Evolutionary conservation across 805 yeast genomes (phyloP).

Genomic region (Metschnikowia arizonensis): DNA sequence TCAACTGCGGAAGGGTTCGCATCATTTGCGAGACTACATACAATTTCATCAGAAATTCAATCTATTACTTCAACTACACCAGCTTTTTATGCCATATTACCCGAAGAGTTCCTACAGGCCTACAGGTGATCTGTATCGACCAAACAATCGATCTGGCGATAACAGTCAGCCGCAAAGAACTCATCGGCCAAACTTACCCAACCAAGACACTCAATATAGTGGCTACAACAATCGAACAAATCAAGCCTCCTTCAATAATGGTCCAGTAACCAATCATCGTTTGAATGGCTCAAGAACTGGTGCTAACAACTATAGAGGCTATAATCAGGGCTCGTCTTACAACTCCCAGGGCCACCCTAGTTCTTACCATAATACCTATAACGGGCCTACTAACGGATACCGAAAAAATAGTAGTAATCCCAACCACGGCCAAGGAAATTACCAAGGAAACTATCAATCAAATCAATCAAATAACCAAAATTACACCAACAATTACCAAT

Average conservation of each 20-base stretch:
- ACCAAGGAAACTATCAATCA: background rate
- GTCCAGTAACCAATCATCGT: background rate
- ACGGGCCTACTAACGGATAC: conserved; percentile 1
- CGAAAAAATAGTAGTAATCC: conserved; percentile 4
- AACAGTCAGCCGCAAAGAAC: background rate
- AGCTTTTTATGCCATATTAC: conserved; percentile 13
- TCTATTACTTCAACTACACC: background rate
- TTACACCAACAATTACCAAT: background rate
- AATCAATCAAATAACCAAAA: conserved; percentile 4
- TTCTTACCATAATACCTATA: background rate
- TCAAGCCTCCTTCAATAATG: background rate
- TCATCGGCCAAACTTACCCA: background rate
- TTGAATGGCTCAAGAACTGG: background rate
- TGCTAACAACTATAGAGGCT: background rate
- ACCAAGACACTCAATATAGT: background rate
- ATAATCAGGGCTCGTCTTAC: background rate
- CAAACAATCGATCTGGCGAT: conserved; percentile 3
- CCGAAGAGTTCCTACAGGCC: conserved; percentile 15
- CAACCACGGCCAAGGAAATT: conserved; percentile 3
- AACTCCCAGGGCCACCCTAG: background rate
- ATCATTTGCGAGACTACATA: background rate
- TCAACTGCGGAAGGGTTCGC: background rate
- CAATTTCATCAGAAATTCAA: background rate
- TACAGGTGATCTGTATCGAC: conserved; percentile 19
- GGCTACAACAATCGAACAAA: background rate